Conservation (phyloP, 305 asterid species). For the Fraxinus xanthoxyloides region DNA sequence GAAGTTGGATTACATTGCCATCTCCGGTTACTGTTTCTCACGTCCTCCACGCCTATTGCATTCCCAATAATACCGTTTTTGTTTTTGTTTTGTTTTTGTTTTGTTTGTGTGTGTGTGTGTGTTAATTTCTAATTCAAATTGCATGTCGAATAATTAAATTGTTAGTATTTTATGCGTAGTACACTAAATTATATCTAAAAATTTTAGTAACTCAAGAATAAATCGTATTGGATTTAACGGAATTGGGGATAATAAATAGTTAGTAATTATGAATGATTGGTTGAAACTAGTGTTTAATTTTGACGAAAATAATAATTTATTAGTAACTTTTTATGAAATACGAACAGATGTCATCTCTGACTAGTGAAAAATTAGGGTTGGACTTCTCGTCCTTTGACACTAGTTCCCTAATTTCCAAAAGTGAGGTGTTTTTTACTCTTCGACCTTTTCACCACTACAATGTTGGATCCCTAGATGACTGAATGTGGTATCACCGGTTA, state of each 20-base stretch:
- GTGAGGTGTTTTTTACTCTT: background rate
- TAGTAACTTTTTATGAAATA: background rate
- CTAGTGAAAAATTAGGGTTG: background rate
- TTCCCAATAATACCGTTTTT: background rate
- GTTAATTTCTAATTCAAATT: background rate
- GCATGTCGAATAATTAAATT: background rate
- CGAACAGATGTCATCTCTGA: background rate
- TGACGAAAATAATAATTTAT: background rate
- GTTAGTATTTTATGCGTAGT: background rate
- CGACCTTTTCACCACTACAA: background rate
- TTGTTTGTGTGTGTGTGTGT: background rate
- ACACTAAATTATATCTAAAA: background rate
- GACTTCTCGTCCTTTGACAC: background rate
- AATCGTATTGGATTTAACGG: background rate
- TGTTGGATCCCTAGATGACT: background rate
- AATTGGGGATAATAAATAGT: background rate
- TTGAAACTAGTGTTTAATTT: background rate
- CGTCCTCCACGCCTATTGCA: background rate
- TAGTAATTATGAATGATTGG: too few relatives aligned
- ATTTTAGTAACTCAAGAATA: background rate
- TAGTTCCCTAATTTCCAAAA: background rate
- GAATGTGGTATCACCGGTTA: background rate
- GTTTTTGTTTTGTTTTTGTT: background rate
- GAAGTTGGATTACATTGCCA: background rate
- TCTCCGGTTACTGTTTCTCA: background rate